phyloP scores from a whole-genome alignment of 2,329 filamentous ascomycete genomes.

The Pyrenophora seminiperda region DNA sequence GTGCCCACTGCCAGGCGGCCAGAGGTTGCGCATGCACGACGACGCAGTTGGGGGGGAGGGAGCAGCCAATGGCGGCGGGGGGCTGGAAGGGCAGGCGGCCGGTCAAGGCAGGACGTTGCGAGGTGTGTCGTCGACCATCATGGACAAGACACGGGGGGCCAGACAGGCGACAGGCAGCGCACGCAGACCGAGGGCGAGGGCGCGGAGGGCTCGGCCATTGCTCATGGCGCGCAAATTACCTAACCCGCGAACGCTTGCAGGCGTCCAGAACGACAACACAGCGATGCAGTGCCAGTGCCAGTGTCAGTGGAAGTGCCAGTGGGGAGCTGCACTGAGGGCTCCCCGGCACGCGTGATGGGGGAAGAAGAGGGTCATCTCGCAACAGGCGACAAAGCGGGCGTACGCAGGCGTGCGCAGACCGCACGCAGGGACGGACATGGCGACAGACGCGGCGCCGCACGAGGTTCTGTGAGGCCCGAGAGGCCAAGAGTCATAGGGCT shows the following conservation, averaged over 20 bases:
- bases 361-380: background rate
- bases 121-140: constrained; percentile 14
- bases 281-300: background rate
- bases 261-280: too few species aligned
- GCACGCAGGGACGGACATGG: constrained; percentile 28
- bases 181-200: background rate
- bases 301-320: background rate
- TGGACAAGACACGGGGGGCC: background rate
- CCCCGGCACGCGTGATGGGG: background rate
- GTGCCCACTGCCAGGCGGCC: constrained; percentile 22
- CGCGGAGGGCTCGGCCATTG: constrained; percentile 5
- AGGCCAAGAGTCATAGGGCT: constrained; percentile 35
- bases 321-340: too few species aligned
- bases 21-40: constrained; percentile 33
- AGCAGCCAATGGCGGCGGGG: constrained; percentile 19
- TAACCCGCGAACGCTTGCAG: constrained; percentile 10
- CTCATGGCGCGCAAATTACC: constrained; percentile 9
- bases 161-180: too few species aligned
- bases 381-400: background rate
- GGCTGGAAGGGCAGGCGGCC: constrained; percentile 7
- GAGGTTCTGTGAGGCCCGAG: constrained; percentile 11
- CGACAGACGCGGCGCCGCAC: constrained; percentile 24
- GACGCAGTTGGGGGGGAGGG: constrained; percentile 12
- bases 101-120: constrained; percentile 11
- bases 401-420: constrained; percentile 5